A percentile compares a stretch with the other conserved stretches of the same genome.
phyloP scores from a whole-genome alignment of 2,329 filamentous ascomycete genomes.

The Gnomoniopsis sp. region DNA sequence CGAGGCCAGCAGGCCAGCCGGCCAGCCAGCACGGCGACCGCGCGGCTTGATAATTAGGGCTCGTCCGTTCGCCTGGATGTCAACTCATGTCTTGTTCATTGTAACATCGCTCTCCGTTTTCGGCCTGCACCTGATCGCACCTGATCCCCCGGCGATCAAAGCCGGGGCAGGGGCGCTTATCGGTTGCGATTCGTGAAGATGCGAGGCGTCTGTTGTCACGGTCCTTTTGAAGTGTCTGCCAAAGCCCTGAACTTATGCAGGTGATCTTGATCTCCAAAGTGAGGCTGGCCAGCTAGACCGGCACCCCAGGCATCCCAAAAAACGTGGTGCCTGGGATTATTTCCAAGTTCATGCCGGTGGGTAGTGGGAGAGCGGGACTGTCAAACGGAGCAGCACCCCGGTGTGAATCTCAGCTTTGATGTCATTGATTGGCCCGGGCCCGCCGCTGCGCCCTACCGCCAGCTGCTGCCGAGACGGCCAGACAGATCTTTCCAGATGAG shows the following conservation, averaged over 20 bases:
- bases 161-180: not conserved
- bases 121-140: not conserved
- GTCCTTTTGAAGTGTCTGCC: not conserved
- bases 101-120: not conserved
- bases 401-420: conserved; percentile 3
- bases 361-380: not conserved
- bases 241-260: not conserved
- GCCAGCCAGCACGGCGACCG: not conserved
- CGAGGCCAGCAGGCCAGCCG: not conserved
- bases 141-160: not conserved
- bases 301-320: conserved; percentile 5
- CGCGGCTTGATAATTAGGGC: not conserved
- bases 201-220: not conserved
- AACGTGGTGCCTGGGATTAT: conserved; percentile 10
- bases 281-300: not conserved
- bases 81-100: not conserved
- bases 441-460: not conserved
- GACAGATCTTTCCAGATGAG: not conserved
- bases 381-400: not conserved
- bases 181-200: not conserved
- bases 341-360: not conserved
- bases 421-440: not conserved
- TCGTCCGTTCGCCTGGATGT: conserved; percentile 4
- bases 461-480: not conserved
- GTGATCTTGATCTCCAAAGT: not conserved